These are phyloP conservation scores for Gonium pectorale DNA, from an alignment of 139 green algal genomes.

Conservation along the genomic window DNA sequence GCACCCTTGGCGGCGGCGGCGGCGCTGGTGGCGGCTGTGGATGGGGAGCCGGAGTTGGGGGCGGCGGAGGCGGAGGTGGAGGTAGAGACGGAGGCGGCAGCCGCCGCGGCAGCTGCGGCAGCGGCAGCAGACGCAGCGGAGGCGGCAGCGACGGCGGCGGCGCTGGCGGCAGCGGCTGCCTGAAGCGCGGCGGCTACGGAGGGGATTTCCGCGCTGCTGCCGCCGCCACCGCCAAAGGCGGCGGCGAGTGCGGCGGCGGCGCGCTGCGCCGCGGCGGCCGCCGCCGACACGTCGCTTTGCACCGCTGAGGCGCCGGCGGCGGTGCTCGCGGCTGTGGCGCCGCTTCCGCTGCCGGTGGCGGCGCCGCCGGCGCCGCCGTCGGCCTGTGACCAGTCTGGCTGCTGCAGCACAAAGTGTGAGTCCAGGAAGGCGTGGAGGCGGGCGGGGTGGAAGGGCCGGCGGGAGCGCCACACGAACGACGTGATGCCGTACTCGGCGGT, in stretches of 20 bases:
- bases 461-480: conserved; percentile 78
- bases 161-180: not conserved
- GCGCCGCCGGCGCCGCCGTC: conserved; percentile 16
- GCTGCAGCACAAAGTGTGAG: conserved; percentile 68
- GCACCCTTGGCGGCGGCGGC: conserved; percentile 19
- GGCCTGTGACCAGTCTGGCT: conserved; percentile 60
- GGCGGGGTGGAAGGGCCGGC: conserved; percentile 81
- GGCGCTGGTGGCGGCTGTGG: not conserved
- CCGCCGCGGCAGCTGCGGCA: not conserved
- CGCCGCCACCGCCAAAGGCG: conserved; percentile 28
- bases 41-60: not conserved
- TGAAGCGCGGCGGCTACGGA: not conserved
- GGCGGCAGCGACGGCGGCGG: not conserved
- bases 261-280: not conserved
- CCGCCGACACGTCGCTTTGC: not conserved
- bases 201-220: not conserved
- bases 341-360: not conserved
- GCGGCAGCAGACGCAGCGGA: not conserved
- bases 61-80: not conserved
- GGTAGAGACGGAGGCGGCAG: not conserved
- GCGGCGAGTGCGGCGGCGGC: conserved; percentile 5
- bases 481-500: conserved; percentile 79
- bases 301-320: not conserved
- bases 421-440: conserved; percentile 70
- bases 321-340: not conserved